Conservation (phyloP, 805 yeast genomes). For the Zygotorulaspora sp. region DNA sequence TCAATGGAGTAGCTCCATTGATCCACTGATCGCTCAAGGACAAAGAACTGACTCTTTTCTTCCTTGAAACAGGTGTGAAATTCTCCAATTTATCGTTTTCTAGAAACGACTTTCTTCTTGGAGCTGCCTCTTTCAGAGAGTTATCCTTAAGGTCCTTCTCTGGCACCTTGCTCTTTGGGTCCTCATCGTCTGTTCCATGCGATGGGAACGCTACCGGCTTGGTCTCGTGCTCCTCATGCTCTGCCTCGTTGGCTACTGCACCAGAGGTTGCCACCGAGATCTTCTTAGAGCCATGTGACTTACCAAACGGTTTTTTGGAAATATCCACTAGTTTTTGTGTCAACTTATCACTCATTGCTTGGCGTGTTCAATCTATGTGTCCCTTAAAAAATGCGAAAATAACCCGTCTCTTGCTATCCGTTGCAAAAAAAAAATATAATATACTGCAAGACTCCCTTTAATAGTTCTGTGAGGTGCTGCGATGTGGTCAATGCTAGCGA, state of each 20-base stretch:
- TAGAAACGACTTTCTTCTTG: slow-evolving; percentile 46
- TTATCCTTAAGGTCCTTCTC: slow-evolving; percentile 7
- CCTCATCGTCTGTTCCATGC: slow-evolving; percentile 9
- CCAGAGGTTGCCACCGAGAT: slow-evolving; percentile 7
- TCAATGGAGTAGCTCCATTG: slow-evolving; percentile 29
- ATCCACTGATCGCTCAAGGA: slow-evolving; percentile 70
- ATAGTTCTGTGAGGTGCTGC: no score
- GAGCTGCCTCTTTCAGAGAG: slow-evolving; percentile 11
- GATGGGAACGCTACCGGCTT: slow-evolving; percentile 14
- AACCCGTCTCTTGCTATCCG: no score
- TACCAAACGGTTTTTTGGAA: slow-evolving; percentile 11
- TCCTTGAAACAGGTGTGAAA: slow-evolving; percentile 56
- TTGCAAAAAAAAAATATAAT: no score
- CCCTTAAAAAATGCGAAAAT: no score
- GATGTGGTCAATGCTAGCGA: no score
- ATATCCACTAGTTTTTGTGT: slow-evolving; percentile 15
- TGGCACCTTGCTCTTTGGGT: slow-evolving; percentile 11
- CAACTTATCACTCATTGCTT: slow-evolving; percentile 16
- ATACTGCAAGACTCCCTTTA: no score
- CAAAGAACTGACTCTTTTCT: slow-evolving; percentile 58
- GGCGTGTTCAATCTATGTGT: no score
- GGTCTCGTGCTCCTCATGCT: slow-evolving; percentile 13
- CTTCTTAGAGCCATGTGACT: slow-evolving; percentile 4
- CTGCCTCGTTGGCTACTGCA: slow-evolving; percentile 4
- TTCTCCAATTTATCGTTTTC: slow-evolving; percentile 72